These are phyloP conservation scores for Trichophyton equinum DNA, from an alignment of 2,329 filamentous ascomycete species.

Conservation along the genomic window DNA sequence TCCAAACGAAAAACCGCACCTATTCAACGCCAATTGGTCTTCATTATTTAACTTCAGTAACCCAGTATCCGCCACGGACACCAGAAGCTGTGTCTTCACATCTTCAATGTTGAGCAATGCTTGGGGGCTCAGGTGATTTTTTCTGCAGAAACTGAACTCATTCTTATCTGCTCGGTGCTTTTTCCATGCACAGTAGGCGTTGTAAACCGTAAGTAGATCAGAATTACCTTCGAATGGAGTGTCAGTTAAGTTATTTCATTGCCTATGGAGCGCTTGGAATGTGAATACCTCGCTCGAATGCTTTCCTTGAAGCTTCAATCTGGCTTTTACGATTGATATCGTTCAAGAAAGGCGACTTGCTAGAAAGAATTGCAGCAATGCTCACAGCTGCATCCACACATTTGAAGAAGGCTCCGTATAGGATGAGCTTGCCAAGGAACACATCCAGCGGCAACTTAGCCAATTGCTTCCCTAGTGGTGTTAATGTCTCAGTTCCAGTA, in stretches of 20 bases:
- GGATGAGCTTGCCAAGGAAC: constrained; percentile 83
- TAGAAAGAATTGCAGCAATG: constrained; percentile 82
- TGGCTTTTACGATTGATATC: constrained; percentile 74
- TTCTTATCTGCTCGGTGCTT: constrained; percentile 60
- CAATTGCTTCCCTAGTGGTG: constrained; percentile 71
- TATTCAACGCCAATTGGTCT: constrained; percentile 57
- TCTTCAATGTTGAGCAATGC: constrained; percentile 88
- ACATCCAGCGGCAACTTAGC: constrained; percentile 85
- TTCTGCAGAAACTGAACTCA: constrained; percentile 83
- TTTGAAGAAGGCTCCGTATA: constrained; percentile 74
- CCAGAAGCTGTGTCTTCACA: constrained; percentile 79
- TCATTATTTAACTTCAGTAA: constrained; percentile 63
- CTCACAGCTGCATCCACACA: constrained; percentile 87
- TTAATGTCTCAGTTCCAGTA: constrained; percentile 69
- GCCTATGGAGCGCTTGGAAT: too few relatives aligned
- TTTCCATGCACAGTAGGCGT: constrained; percentile 84
- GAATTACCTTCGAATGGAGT: constrained; percentile 51
- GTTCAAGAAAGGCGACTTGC: constrained; percentile 84
- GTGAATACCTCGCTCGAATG: constrained; percentile 55
- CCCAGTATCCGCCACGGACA: constrained; percentile 72
- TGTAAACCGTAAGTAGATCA: constrained; percentile 83
- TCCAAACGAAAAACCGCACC: constrained; percentile 30
- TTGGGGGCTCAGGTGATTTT: constrained; percentile 85
- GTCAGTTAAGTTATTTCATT: too few relatives aligned
- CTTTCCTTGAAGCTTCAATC: constrained; percentile 63